These are phyloP conservation scores for Cladosporium oxysporum DNA, from an alignment of 2,329 filamentous ascomycete species.

Conservation along the genomic window DNA sequence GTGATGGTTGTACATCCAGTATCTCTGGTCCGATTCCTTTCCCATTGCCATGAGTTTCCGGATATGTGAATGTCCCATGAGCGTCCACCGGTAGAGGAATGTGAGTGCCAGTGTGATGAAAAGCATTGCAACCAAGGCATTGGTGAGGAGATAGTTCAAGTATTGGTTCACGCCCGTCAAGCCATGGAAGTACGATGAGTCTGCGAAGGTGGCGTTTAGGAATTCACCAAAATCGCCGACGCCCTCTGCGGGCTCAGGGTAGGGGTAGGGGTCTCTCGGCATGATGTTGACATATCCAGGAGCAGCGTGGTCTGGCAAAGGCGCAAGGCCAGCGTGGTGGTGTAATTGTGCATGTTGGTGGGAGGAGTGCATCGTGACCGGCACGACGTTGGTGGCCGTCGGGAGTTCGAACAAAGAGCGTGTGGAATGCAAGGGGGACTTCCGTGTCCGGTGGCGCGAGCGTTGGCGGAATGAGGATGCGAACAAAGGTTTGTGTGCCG, in stretches of 20 bases:
- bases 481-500: slow-evolving; percentile 10
- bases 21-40: slow-evolving; percentile 44
- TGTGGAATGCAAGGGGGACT: slow-evolving; percentile 14
- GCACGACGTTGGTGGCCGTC: slow-evolving; percentile 10
- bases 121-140: slow-evolving; percentile 44
- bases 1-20: slow-evolving; percentile 49
- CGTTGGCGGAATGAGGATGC: neutral
- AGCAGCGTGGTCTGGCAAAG: neutral
- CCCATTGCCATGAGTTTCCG: slow-evolving; percentile 49
- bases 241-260: slow-evolving; percentile 22
- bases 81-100: slow-evolving; percentile 44
- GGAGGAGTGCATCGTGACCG: slow-evolving; percentile 12
- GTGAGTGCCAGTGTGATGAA: slow-evolving; percentile 40
- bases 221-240: slow-evolving; percentile 20
- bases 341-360: slow-evolving; percentile 9
- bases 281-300: slow-evolving; percentile 1
- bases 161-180: slow-evolving; percentile 51
- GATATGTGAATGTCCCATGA: slow-evolving; percentile 47
- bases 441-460: slow-evolving; percentile 11
- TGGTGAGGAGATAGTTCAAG: slow-evolving; percentile 50
- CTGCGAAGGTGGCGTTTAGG: slow-evolving; percentile 8
- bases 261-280: slow-evolving; percentile 9
- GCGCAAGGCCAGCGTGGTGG: slow-evolving; percentile 16
- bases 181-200: slow-evolving; percentile 40
- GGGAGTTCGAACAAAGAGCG: slow-evolving; percentile 11